These are phyloP conservation scores for Cryptococcus sp. DNA, from an alignment of 1,284 basidiomycete species.

Conservation along the genomic window DNA sequence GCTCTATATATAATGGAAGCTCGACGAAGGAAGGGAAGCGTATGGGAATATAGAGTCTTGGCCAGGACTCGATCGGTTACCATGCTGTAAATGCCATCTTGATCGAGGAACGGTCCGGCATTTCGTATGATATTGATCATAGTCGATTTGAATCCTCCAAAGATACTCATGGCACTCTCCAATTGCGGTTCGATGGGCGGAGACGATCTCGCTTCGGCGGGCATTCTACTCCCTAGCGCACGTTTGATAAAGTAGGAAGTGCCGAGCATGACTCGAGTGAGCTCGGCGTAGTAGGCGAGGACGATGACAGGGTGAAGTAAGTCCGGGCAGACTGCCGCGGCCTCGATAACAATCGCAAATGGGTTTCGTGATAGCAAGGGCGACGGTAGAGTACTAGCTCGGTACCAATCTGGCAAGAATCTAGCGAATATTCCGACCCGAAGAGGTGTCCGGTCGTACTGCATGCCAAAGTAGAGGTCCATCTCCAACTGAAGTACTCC, in stretches of 20 bases:
- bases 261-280: slow-evolving; percentile 77
- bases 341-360: slow-evolving; percentile 78
- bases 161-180: slow-evolving; percentile 29
- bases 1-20: slow-evolving; percentile 80
- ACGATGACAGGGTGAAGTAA: slow-evolving; percentile 78
- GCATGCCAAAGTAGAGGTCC: slow-evolving; percentile 41
- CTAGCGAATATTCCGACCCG: slow-evolving; percentile 82
- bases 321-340: slow-evolving; percentile 79
- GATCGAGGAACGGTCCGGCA: slow-evolving; percentile 38
- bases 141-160: slow-evolving; percentile 30
- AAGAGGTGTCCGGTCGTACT: slow-evolving; percentile 60
- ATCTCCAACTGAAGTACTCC: slow-evolving; percentile 55
- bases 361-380: slow-evolving; percentile 82
- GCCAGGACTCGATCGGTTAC: slow-evolving; percentile 55
- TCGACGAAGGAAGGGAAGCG: slow-evolving; percentile 87
- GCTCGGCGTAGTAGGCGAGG: slow-evolving; percentile 79
- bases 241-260: slow-evolving; percentile 52
- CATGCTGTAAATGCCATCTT: slow-evolving; percentile 30
- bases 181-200: slow-evolving; percentile 28
- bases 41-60: slow-evolving; percentile 81
- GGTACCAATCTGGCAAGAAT: slow-evolving; percentile 77
- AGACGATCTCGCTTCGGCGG: slow-evolving; percentile 46
- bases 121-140: slow-evolving; percentile 47
- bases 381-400: slow-evolving; percentile 67
- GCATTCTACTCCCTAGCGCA: slow-evolving; percentile 33